Evolutionary conservation across 371 early-diverging fungal species (phyloP), one percentile per base, ranked within the genome.

Genomic region (Actinomucor elegans): DNA sequence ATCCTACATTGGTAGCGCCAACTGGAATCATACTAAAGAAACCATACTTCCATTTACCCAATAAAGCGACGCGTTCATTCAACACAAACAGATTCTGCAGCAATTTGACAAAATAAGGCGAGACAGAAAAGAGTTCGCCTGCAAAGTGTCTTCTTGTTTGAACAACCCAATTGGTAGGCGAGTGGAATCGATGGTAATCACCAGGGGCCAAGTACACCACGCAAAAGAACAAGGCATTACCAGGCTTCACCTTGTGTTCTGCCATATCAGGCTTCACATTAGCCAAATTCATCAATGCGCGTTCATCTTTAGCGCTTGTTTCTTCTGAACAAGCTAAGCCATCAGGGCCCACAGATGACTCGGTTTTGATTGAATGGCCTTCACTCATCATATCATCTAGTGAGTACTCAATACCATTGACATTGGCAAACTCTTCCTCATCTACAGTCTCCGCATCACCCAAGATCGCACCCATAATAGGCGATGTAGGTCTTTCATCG

Each of bases 161-260:
- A 14, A 94, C 93, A 7, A 86, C 86, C 97, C 96, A 97, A 66
- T 93, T 90, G 3, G 91, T 84, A 27, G 99, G 99, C 17, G 98
- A 94, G 55, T 98, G 99, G 87, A 96, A 98, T 14, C 96, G 86
- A 71, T 98, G 99, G 72, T 98, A 98, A 64, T 98, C 97, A 1
- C 98, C 99, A 2, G 99, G 99, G 0, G 96, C 95, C 41, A 98
- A 73, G 64, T 98, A 98, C 14, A 98, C 86, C 8, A 97, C 96
- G 59, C 86, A 85, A 59, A 88, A 96, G 62, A 81, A 94, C 40
- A 97, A 77, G 10, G 73, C 69, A 57, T 94, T 84, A 44, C 90
- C 90, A 32, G 82, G 79, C 20, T 81, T 79, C 36, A 87, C 61
- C 26, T 65, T 64, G 37, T 75, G 65, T 37, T 72, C 67, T 4